phyloP scores from a whole-genome alignment of 75 land plant genomes.

The Cryptomeria japonica region DNA sequence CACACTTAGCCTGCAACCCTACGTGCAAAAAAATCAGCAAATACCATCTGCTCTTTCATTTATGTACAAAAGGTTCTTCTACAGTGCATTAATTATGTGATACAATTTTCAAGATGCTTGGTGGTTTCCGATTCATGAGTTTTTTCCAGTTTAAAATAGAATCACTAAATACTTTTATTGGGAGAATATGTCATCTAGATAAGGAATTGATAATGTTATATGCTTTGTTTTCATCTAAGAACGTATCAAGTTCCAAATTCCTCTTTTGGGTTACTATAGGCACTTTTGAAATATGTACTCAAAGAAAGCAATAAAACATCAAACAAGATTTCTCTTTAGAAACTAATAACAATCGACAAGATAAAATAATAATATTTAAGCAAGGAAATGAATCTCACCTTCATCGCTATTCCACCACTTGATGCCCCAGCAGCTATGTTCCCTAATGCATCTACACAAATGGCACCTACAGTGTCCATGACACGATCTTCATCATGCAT shows the following conservation, averaged over 20 bases:
- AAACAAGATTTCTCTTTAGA: background rate
- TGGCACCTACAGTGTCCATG: slow-evolving; percentile 94
- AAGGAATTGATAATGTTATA: background rate
- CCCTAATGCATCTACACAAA: slow-evolving; percentile 84
- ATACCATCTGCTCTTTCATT: no score
- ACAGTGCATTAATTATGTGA: no score
- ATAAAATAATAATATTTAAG: slow-evolving; percentile 10
- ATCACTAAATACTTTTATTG: background rate
- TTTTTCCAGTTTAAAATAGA: background rate
- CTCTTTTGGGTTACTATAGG: no score
- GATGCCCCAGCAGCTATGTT: slow-evolving; percentile 86
- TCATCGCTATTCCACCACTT: slow-evolving; percentile 99
- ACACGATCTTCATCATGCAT: slow-evolving; percentile 48
- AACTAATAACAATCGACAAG: background rate
- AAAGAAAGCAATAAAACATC: background rate
- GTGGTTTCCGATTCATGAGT: background rate
- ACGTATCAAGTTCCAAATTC: background rate
- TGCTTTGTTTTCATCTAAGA: background rate
- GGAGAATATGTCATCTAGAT: background rate
- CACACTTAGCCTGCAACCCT: no score
- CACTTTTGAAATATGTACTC: background rate
- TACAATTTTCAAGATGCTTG: no score
- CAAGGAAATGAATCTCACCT: slow-evolving; percentile 47
- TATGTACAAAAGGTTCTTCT: no score
- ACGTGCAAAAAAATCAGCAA: no score